Conservation (phyloP, 2,329 filamentous ascomycete species). For the Xylariaceae sp. region DNA sequence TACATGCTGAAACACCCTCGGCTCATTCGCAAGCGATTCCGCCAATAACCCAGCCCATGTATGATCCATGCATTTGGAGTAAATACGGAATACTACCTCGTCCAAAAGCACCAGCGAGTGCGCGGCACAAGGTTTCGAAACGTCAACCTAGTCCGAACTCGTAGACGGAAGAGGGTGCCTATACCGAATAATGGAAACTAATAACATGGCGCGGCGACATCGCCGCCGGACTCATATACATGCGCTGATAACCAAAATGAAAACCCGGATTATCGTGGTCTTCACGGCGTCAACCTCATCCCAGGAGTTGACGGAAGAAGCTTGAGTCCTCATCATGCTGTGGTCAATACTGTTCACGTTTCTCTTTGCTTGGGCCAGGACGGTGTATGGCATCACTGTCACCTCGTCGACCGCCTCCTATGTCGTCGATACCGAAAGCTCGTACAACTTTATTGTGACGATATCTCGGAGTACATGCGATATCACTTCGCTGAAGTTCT, state of each 20-base stretch:
- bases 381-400: conserved; percentile 25
- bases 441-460: conserved; percentile 26
- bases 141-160: conserved; percentile 8
- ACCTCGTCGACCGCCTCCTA: conserved; percentile 20
- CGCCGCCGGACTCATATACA: conserved; percentile 7
- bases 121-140: too few species aligned
- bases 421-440: conserved; percentile 25
- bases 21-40: too few species aligned
- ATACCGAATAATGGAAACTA: conserved; percentile 1
- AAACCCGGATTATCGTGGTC: conserved; percentile 1
- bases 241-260: conserved; percentile 1
- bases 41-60: too few species aligned
- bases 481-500: conserved; percentile 49
- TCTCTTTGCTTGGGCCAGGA: conserved; percentile 22
- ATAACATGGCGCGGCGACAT: background rate
- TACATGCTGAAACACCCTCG: too few species aligned
- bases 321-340: conserved; percentile 13
- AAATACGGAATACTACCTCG: too few species aligned
- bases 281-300: background rate
- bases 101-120: too few species aligned
- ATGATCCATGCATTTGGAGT: too few species aligned
- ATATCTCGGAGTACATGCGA: conserved; percentile 42
- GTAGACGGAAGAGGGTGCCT: conserved; percentile 10
- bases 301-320: conserved; percentile 2
- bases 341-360: conserved; percentile 14